These are phyloP conservation scores for Sinapis alba DNA, from an alignment of 441 rosid species.

Conservation along the genomic window DNA sequence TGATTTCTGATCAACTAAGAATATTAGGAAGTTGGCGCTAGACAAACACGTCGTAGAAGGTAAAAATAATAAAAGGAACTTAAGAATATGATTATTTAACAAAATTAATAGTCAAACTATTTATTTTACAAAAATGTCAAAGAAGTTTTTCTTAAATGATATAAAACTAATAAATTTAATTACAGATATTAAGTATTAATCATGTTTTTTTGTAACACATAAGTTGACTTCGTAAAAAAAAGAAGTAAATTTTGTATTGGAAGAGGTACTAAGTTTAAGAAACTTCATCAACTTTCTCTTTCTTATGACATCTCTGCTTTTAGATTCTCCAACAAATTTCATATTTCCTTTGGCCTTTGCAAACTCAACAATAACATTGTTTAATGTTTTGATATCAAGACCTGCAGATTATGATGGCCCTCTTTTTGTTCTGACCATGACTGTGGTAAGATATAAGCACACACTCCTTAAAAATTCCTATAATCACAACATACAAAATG, in stretches of 20 bases:
- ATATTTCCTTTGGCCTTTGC: neutral
- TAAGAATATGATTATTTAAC: too few relatives aligned
- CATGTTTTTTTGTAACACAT: neutral
- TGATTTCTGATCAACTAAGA: neutral
- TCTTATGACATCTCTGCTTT: neutral
- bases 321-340: neutral
- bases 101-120: too few relatives aligned
- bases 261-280: neutral
- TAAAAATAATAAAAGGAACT: neutral
- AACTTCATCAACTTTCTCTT: neutral
- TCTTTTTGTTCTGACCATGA: neutral
- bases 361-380: too few relatives aligned
- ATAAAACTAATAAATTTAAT: neutral
- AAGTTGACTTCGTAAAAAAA: neutral
- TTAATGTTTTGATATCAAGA: neutral
- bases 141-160: neutral
- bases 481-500: neutral
- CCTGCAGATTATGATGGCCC: neutral
- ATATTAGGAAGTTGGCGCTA: slow-evolving; percentile 13
- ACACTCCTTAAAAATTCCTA: neutral
- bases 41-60: slow-evolving; percentile 4
- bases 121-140: neutral
- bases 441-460: neutral
- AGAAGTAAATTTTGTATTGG: neutral
- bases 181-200: neutral